Base-by-base conservation (phyloP, 441 rosid genomes). In the Erodium moschatum region DNA sequence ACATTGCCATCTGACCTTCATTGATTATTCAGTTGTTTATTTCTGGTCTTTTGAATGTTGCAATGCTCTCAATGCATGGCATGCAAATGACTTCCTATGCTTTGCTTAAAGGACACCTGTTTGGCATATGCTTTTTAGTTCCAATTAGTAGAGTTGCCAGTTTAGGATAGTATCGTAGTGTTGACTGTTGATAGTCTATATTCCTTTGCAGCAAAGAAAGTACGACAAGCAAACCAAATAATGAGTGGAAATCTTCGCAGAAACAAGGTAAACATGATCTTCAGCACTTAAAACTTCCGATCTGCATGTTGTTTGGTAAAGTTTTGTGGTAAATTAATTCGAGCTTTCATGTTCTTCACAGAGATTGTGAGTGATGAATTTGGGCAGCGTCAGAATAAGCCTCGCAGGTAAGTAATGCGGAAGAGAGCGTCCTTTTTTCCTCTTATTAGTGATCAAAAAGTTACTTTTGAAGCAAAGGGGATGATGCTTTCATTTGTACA, bases 351-450 rank as follows among this genome's bases (percentile, higher is more conserved):
- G 24, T 69, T 65, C 27, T 71, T 29, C 68, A 58, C 87, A 89
- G 96, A 83, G 73, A 69, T 73, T 75, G 77, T 70, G 29, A 81
- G 56, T 69, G 86, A 89, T 65, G 92, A 87, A 73, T 69, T 76
- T 74, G 86, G 77, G 60, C 92, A 87, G 64, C 87, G 89, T 7
- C 96, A 83, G 77, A 87, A 75, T 76, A 84, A 87, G 72, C 82
- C 92, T 80, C 92, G 92, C 68, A 86, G 96, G 96, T 76, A 70
- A 81, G 92, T 81, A 13, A 42, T 24, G 10, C 35, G 40, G 40
- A 5, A 35, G 40, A 35, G 40, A 35, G 40, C 40, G 9, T 35
- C 40, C 40, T 6, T 35, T 35, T 35, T 35, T 35, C 40, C 9
- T 35, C 40, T 35, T 35, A 35, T 35, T 8, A 35, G 6, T 35